Evolutionary conservation across 1,284 basidiomycete genomes (phyloP).

Genomic region (Waitea zeae): DNA sequence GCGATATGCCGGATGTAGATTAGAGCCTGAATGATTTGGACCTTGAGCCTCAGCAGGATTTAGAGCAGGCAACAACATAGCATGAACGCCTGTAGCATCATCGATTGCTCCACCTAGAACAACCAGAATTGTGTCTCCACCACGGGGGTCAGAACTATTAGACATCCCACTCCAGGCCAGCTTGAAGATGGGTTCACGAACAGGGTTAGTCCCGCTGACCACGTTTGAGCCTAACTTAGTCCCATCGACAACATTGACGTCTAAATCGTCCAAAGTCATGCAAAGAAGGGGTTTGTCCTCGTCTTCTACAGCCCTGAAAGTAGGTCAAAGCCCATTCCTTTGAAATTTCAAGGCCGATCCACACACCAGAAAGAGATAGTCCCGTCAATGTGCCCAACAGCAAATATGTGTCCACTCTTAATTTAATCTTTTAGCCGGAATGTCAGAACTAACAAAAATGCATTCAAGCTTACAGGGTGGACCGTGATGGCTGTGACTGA

Average conservation of each 20-base stretch:
- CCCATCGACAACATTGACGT: constrained; percentile 33
- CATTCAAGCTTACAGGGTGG: too few relatives aligned
- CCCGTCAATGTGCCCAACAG: constrained; percentile 72
- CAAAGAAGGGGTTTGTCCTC: constrained; percentile 69
- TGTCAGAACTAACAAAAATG: too few relatives aligned
- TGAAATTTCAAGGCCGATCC: too few relatives aligned
- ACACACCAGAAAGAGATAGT: constrained; percentile 82
- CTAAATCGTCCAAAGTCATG: constrained; percentile 43
- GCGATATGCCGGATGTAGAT: too few relatives aligned
- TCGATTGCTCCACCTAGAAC: constrained; percentile 84
- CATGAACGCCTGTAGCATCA: too few relatives aligned
- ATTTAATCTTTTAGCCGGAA: too few relatives aligned
- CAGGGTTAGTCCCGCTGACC: constrained; percentile 13
- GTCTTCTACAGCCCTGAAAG: constrained; percentile 66
- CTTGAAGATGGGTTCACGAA: constrained; percentile 76
- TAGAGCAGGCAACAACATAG: too few relatives aligned
- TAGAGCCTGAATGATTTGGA: too few relatives aligned
- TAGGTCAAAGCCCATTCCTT: too few relatives aligned
- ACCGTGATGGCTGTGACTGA: too few relatives aligned
- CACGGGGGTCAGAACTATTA: constrained; percentile 40
- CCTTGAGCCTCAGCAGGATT: too few relatives aligned
- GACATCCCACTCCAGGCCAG: constrained; percentile 71
- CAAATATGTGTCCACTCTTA: constrained; percentile 58
- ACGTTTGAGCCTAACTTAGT: constrained; percentile 25
- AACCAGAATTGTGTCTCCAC: constrained; percentile 55